Evolutionary conservation across 176 grass and related monocot genomes (phyloP).

Genomic region (Oryza glumipatula): DNA sequence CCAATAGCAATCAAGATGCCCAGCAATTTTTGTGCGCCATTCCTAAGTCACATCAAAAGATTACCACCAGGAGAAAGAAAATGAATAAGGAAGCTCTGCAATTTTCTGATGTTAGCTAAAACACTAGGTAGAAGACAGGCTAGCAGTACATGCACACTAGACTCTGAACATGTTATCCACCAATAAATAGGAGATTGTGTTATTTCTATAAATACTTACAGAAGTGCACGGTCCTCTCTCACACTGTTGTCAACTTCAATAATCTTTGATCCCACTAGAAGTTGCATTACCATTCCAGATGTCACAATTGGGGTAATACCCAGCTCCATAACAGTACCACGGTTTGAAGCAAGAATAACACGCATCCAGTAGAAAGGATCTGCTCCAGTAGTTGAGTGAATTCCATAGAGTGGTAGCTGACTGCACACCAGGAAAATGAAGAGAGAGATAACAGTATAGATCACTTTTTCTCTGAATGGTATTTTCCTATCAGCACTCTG

Average conservation of each 20-base stretch:
- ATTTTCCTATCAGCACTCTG: constrained; percentile 78
- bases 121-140: not conserved
- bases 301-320: constrained; percentile 84
- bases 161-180: not conserved
- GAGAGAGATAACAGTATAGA: constrained; percentile 78
- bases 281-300: constrained; percentile 81
- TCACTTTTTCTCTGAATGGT: constrained; percentile 81
- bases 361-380: constrained; percentile 92
- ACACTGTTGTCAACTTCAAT: constrained; percentile 88
- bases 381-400: constrained; percentile 73
- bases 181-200: not conserved
- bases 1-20: constrained; percentile 94
- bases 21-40: constrained; percentile 89
- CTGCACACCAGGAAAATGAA: constrained; percentile 84
- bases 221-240: constrained; percentile 71
- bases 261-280: constrained; percentile 72
- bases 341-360: constrained; percentile 83
- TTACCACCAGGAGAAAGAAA: not conserved
- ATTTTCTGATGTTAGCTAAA: too few relatives aligned
- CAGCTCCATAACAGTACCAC: constrained; percentile 87
- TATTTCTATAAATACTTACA: constrained; percentile 57
- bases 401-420: constrained; percentile 79
- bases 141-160: not conserved
- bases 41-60: constrained; percentile 52
- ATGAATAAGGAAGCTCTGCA: not conserved